Evolutionary conservation across 345 rosid genomes (phyloP), one percentile per base, ranked within the genome.

Genomic region (Limnanthes douglasii): DNA sequence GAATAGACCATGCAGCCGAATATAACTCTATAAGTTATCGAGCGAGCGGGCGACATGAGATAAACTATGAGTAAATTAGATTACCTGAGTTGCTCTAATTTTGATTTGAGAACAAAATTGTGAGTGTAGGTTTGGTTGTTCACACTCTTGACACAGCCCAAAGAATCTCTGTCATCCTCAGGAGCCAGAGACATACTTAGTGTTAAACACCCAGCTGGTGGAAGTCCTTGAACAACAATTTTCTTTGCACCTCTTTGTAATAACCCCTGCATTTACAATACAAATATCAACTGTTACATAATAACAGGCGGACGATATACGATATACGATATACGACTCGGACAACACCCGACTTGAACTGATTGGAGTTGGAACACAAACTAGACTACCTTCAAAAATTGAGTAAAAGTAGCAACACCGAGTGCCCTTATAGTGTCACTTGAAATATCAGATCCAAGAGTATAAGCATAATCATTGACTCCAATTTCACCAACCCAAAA

Each of bases 401-500:
- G 28, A 0, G 64, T 55, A 34, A 72, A 51, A 4, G 61, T 66
- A 15, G 41, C 11, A 5, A 74, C 54, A 10, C 72, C 70, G 8
- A 76, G 84, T 15, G 31, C 31, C 41, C 60, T 53, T 39, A 88
- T 62, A 2, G 75, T 76, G 23, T 72, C 73, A 5, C 46, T 39
- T 1, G 93, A 8, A 0, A 83, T 37, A 0, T 59, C 24, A 21
- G 98, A 83, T 30, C 77, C 81, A 37, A 70, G 0, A 7, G 52
- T 72, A 42, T 83, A 83, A 0, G 94, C 98, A 32, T 88, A 88
- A 29, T 88, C 98, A 37, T 79, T 88, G 23, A 70, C 92, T 7
- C 98, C 98, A 6, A 83, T 83, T 53, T 88, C 95, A 21, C 98
- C 98, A 16, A 77, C 68, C 98, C 98, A 88, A 13, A 88, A 54